Evolutionary conservation across 2,329 filamentous ascomycete species (phyloP), one percentile per base, ranked within the genome.

Genomic region (Aspergillus cejpii): DNA sequence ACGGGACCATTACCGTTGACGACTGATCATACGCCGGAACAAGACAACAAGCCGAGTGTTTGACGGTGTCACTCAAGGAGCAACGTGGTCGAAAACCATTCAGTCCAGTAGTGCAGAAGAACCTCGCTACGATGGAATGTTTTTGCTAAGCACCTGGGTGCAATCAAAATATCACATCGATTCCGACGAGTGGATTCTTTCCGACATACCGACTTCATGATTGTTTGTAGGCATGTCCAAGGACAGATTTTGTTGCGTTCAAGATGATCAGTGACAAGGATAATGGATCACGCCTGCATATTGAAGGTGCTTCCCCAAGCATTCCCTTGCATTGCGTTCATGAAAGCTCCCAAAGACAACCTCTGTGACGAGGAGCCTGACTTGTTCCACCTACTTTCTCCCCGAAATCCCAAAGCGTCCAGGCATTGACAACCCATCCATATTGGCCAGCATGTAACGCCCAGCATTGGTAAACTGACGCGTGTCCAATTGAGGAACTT

Each of bases 401-500:
- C 72, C 65, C 53, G 53, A 46, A 47, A 41, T 48, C 49, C 50
- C 52, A 54, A 55, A 59, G 61, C 59, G 54, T 57, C 57, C 57
- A 59, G 55, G 62, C 68, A 72, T 67, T 68, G 58, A 61, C 63
- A 64, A 68, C 75, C 75, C 75, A 77, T 76, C 77, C 72, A 69
- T 75, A 48, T 44, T 74, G 75, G 82, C 77, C 80, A 80, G 72
- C 81, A 78, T 78, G 76, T 77, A 63, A 59, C 58, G 59, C 64
- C 69, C 72, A 74, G 71, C 68, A 63, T 67, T 55, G 76, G 80
- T 80, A 79, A 66, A 68, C 69, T 61, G 70, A 73, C 70, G 66
- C 69, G 68, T 61, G 64, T 57, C 64, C 65, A 62, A 51, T 60
- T 50, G 43, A 54, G 65, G 62, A 65, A 53, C 59, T 67, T 59